Evolutionary conservation across 2,329 filamentous ascomycete genomes (phyloP), one percentile per base, ranked within the genome.

Genomic region (Xylaria sp.): DNA sequence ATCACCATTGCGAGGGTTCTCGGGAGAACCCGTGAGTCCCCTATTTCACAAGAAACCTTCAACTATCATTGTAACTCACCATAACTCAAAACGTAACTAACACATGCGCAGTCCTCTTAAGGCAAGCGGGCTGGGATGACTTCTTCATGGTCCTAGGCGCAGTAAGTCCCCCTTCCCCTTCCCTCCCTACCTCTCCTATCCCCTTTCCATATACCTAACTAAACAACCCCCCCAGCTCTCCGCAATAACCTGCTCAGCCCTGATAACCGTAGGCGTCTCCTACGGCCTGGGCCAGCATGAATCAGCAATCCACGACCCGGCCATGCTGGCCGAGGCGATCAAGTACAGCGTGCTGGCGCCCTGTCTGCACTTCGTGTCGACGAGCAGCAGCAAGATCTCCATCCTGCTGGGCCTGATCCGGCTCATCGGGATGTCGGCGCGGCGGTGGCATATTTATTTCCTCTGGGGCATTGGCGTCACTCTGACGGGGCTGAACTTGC

Each of bases 91-190:
- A 4, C 48, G 10, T 7, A 19, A 51, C 48, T 51, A 35, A 51
- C 34, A n/a, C 10, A 18, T 18, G 3, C 4, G 9, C 49, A 60
- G 59, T 58, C 23, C 13, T 58, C 18, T 58, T 37, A 23, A 60
- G 55, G 37, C 59, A 58, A 52, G 49, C 59, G 18, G 59, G 59
- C 30, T 61, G 56, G 57, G 59, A 59, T 61, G 59, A 61, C n/a
- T 51, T 61, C 10, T 61, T 61, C 18, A 56, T 61, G 49, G 9
- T 56, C 37, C 5, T 59, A 16, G 57, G 59, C 57, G 37, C 55
- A 39, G 59, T 60, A 54, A 60, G 59, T 19, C n/a, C 10, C n/a
- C 13, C 16, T 16, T 34, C 2, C 16, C 13, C 37, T 8, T 18
- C 10, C 37, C 6, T 19, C 16, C 19, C 42, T 3, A 34, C 35